These are phyloP conservation scores for Funneliformis mosseae DNA, from an alignment of 192 early-diverging fungal genomes.

Conservation along the genomic window DNA sequence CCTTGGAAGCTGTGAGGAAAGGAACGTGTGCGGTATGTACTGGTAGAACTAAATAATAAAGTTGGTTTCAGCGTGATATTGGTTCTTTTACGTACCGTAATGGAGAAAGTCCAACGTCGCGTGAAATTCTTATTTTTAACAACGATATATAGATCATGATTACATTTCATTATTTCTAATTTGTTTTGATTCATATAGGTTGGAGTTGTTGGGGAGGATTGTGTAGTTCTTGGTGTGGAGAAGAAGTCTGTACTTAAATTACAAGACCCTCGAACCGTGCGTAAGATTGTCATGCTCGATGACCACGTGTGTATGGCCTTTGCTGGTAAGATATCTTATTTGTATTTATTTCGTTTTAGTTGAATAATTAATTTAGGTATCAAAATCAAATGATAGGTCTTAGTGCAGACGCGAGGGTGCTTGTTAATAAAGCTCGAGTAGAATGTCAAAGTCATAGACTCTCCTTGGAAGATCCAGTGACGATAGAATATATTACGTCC, in stretches of 20 bases:
- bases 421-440: constrained; percentile 95
- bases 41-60: constrained; percentile 2
- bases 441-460: constrained; percentile 98
- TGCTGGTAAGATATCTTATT: constrained; percentile 64
- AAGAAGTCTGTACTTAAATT: constrained; percentile 94
- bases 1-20: constrained; percentile 95
- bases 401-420: constrained; percentile 92
- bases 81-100: neutral
- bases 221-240: constrained; percentile 95
- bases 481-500: constrained; percentile 96
- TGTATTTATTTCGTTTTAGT: neutral
- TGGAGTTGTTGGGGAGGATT: constrained; percentile 89
- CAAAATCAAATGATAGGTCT: constrained; percentile 60
- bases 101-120: neutral
- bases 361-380: neutral
- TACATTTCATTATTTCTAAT: neutral
- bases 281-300: constrained; percentile 96
- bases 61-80: no score
- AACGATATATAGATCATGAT: neutral
- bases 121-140: no score
- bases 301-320: constrained; percentile 96
- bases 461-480: constrained; percentile 95
- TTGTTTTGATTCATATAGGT: constrained; percentile 61
- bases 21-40: constrained; percentile 93
- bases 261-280: constrained; percentile 95